Evolutionary conservation across 1,284 basidiomycete genomes (phyloP).

Genomic region (Pyrrhoderma noxium): DNA sequence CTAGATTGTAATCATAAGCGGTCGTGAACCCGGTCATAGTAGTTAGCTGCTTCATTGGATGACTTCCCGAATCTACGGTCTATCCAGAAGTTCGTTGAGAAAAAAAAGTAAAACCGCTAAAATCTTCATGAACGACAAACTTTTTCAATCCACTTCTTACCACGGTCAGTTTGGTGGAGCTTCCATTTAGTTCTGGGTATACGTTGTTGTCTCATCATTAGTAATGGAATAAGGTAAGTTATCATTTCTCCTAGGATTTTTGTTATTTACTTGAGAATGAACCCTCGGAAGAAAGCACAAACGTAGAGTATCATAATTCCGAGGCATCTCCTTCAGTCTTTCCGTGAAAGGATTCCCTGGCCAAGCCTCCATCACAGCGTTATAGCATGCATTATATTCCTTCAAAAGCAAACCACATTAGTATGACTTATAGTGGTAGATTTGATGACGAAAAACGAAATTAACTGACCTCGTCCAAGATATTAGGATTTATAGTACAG

Average conservation of each 20-base stretch:
- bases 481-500: slow-evolving; percentile 15
- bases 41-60: slow-evolving; percentile 52
- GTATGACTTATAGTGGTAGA: neutral
- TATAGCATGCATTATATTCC: slow-evolving; percentile 17
- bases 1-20: slow-evolving; percentile 55
- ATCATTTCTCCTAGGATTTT: slow-evolving; percentile 53
- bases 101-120: neutral
- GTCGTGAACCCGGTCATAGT: slow-evolving; percentile 77
- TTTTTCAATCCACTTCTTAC: slow-evolving; percentile 78
- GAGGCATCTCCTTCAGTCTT: slow-evolving; percentile 13
- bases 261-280: neutral
- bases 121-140: slow-evolving; percentile 31
- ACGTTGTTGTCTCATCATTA: slow-evolving; percentile 77
- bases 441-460: neutral
- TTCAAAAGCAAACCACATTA: neutral
- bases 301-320: slow-evolving; percentile 17
- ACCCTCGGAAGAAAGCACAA: neutral
- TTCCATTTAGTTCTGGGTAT: slow-evolving; percentile 69
- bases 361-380: slow-evolving; percentile 16
- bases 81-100: slow-evolving; percentile 5
- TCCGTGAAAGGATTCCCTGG: slow-evolving; percentile 14
- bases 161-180: slow-evolving; percentile 49
- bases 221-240: slow-evolving; percentile 64
- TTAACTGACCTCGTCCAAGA: slow-evolving; percentile 14
- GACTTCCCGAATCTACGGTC: slow-evolving; percentile 42